Percentiles rank a stretch among this genome's conserved stretches.
phyloP scores from a whole-genome alignment of 1,284 basidiomycete species.

The Apiotrichum porosum region DNA sequence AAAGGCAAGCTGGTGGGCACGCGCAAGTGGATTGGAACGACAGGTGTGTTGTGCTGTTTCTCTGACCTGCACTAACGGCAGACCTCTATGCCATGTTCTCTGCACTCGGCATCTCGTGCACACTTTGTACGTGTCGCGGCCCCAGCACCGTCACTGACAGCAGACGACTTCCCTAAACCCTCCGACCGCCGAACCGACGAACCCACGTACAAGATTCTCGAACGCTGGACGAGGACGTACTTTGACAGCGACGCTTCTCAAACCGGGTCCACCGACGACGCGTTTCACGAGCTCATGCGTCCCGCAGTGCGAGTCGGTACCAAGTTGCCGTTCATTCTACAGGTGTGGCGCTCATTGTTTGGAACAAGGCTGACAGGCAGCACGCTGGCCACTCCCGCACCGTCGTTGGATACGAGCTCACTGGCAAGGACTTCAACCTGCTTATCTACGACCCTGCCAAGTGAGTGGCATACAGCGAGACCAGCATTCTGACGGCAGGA shows the following conservation, averaged over 20 bases:
- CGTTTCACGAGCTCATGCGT: conserved; percentile 30
- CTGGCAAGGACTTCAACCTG: conserved; percentile 57
- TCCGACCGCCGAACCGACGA: conserved; percentile 10
- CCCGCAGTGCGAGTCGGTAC: conserved; percentile 51
- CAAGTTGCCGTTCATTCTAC: conserved; percentile 70
- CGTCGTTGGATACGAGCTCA: conserved; percentile 72
- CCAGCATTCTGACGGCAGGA: conserved; percentile 18
- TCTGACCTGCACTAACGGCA: conserved; percentile 40
- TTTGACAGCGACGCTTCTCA: conserved; percentile 28
- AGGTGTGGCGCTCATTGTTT: conserved; percentile 31
- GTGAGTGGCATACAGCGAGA: conserved; percentile 50
- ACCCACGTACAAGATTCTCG: conserved; percentile 26
- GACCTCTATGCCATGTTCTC: conserved; percentile 49
- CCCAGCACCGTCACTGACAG: neutral
- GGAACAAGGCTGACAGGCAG: conserved; percentile 48
- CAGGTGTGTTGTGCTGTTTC: conserved; percentile 52
- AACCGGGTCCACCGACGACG: neutral
- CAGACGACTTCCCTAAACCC: conserved; percentile 45
- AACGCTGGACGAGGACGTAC: conserved; percentile 41
- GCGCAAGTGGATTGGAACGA: conserved; percentile 72
- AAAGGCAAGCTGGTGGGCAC: conserved; percentile 59
- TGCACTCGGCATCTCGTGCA: conserved; percentile 59
- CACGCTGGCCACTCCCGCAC: conserved; percentile 77
- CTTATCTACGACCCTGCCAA: conserved; percentile 72
- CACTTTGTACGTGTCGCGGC: conserved; percentile 21